Evolutionary conservation across 441 rosid species (phyloP).

Genomic region (Raphanus hybrid): DNA sequence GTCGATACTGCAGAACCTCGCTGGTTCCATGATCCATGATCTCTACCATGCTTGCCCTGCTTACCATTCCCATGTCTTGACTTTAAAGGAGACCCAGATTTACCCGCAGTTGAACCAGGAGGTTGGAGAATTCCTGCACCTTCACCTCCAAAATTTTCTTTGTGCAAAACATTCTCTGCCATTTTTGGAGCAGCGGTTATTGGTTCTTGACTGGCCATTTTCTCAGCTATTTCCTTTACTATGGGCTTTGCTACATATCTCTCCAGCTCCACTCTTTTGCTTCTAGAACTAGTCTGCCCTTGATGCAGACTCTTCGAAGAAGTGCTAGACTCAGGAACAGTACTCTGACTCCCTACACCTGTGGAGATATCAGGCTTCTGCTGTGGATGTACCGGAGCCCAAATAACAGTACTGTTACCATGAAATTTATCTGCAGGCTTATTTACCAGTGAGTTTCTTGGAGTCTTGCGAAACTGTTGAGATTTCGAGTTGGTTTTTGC

Average conservation of each 20-base stretch:
- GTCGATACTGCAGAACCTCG: constrained; percentile 55
- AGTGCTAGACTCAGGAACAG: constrained; percentile 47
- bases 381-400: constrained; percentile 89
- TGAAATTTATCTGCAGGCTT: constrained; percentile 63
- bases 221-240: constrained; percentile 90
- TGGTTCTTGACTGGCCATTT: constrained; percentile 21
- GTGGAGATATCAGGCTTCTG: constrained; percentile 60
- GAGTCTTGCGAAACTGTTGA: constrained; percentile 69
- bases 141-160: constrained; percentile 25
- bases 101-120: constrained; percentile 46
- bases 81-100: constrained; percentile 48
- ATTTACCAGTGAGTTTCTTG: constrained; percentile 55
- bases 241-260: constrained; percentile 90
- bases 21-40: constrained; percentile 79
- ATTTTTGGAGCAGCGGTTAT: not conserved
- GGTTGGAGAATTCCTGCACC: constrained; percentile 50
- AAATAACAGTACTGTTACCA: constrained; percentile 64
- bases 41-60: constrained; percentile 67
- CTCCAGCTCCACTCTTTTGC: constrained; percentile 93
- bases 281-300: constrained; percentile 64
- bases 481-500: constrained; percentile 66
- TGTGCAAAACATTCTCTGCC: constrained; percentile 46
- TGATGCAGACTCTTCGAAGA: constrained; percentile 58
- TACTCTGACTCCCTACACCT: constrained; percentile 55
- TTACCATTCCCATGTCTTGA: constrained; percentile 60